phyloP scores from a whole-genome alignment of 345 rosid genomes.

The Linum tenue region DNA sequence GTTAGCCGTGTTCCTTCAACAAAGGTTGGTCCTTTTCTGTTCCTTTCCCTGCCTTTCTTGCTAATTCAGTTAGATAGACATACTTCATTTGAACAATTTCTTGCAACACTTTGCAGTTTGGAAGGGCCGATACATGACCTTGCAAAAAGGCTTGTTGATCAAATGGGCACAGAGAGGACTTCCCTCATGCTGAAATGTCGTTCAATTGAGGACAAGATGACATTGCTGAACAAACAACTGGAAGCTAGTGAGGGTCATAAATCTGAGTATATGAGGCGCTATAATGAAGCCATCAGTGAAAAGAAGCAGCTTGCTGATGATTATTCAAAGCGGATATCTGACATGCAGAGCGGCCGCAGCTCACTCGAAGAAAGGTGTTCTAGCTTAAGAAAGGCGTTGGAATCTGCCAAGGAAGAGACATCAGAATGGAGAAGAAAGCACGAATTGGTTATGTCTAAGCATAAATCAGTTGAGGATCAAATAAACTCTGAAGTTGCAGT shows the following conservation, averaged over 20 bases:
- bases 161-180: slow-evolving; percentile 73
- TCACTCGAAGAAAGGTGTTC: slow-evolving; percentile 78
- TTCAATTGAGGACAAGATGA: slow-evolving; percentile 76
- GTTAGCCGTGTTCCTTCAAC: slow-evolving; percentile 70
- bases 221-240: slow-evolving; percentile 62
- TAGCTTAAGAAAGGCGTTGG: slow-evolving; percentile 60
- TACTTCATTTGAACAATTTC: neutral
- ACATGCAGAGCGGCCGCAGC: slow-evolving; percentile 65
- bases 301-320: slow-evolving; percentile 85
- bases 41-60: neutral
- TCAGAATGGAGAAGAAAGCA: slow-evolving; percentile 70
- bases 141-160: slow-evolving; percentile 64
- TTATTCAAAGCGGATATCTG: slow-evolving; percentile 58
- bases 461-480: slow-evolving; percentile 74
- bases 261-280: slow-evolving; percentile 79
- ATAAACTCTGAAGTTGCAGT: slow-evolving; percentile 59
- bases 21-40: slow-evolving; percentile 42
- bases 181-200: slow-evolving; percentile 69
- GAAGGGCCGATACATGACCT: slow-evolving; percentile 89
- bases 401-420: slow-evolving; percentile 60
- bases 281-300: slow-evolving; percentile 86
- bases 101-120: slow-evolving; percentile 36
- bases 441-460: slow-evolving; percentile 53
- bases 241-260: slow-evolving; percentile 80
- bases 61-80: neutral